A percentile compares a stretch with the other conserved stretches of the same genome.
Conservation (phyloP, 2,329 filamentous ascomycete species). For the Alternaria panax region DNA sequence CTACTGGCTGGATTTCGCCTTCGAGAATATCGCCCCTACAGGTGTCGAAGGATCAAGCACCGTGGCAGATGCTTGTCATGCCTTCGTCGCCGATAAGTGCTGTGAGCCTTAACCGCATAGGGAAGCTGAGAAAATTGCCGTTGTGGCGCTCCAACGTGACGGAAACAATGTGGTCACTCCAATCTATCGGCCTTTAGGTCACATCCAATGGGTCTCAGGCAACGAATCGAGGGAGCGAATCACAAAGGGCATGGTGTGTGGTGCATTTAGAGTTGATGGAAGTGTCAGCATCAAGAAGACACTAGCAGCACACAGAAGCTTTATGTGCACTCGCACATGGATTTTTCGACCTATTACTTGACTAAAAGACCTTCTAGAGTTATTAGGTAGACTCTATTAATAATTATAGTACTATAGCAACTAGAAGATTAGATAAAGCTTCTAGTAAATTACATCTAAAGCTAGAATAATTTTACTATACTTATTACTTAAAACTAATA, state of each 20-base stretch:
- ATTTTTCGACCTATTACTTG: too few relatives aligned
- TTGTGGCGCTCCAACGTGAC: neutral
- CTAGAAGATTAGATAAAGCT: too few relatives aligned
- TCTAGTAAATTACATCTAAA: too few relatives aligned
- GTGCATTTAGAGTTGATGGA: neutral
- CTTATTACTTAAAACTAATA: too few relatives aligned
- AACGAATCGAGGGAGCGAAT: neutral
- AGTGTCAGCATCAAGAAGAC: neutral
- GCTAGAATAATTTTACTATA: too few relatives aligned
- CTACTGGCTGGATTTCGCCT: neutral
- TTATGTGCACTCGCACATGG: too few relatives aligned
- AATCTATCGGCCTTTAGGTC: neutral
- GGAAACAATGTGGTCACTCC: neutral
- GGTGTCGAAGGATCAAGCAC: constrained; percentile 26
- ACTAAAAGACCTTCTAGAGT: too few relatives aligned
- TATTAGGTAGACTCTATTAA: too few relatives aligned
- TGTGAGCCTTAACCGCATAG: constrained; percentile 21
- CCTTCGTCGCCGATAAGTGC: constrained; percentile 26
- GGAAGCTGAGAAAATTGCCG: constrained; percentile 21
- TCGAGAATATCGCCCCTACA: neutral
- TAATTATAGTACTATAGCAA: too few relatives aligned
- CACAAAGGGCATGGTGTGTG: neutral
- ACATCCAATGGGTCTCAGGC: neutral
- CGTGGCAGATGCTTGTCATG: constrained; percentile 32
- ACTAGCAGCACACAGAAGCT: too few relatives aligned